Base-by-base conservation (phyloP, 805 yeast species). In the Saturnispora sanitii region DNA sequence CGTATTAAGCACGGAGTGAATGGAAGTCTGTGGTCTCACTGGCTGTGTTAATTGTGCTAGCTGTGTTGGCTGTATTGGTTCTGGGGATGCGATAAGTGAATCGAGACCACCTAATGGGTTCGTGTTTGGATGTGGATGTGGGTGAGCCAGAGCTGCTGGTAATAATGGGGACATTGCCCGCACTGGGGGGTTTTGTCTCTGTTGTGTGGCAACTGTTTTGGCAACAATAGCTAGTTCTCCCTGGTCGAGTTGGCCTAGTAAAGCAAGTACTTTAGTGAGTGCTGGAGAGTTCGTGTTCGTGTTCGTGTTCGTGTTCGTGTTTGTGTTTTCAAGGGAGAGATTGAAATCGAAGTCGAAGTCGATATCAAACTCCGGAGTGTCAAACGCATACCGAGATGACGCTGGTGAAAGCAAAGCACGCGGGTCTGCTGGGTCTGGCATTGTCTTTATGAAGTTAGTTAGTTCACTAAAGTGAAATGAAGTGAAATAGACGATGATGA, bases 301-400 rank as follows among this genome's bases (percentile, higher is more conserved):
- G n/a, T n/a, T n/a, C n/a, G n/a, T n/a, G n/a, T n/a, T n/a, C n/a
- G n/a, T n/a, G n/a, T n/a, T n/a, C n/a, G n/a, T n/a, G n/a, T n/a
- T n/a, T n/a, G n/a, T n/a, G n/a, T n/a, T n/a, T 69, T 66, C 40
- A 72, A 59, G 44, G 61, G 64, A 45, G 57, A 58, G 47, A 75
- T 59, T 53, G 73, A 64, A 48, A 70, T 60, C 45, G 72, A 76
- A 49, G 71, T 60, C 57, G 71, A 64, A 31, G 70, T 58, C n/a
- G n/a, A 12, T 4, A 16, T 20, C 4, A 16, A 8, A 15, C 12
- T 30, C 37, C n/a, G 23, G 12, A 16, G 20, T 16, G 13, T 23
- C 59, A 44, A 58, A 58, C 3, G 63, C 63, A 44, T 58, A 58
- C 28, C 63, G 48, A 11, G 63, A 58, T 9, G 67, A 65, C 3